Base-by-base conservation (phyloP, 176 grass and related monocot species). In the Coix lacrymajobi region DNA sequence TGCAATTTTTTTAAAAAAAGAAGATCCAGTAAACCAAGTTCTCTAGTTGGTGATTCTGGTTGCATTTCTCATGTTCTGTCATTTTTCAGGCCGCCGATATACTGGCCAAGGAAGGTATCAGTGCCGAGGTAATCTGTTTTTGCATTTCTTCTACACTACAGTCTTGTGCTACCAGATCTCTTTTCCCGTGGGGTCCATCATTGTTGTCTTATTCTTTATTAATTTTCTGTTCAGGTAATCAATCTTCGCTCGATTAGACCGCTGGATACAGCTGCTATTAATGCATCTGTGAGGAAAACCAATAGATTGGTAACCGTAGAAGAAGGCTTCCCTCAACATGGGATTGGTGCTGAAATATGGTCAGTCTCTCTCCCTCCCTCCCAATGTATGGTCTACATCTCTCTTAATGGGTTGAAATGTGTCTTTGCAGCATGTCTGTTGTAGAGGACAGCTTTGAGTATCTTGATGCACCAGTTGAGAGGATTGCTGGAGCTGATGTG, bases 251-350 rank as follows among this genome's bases (percentile, higher is more conserved):
- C 97, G 63, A 83, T 99, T 79, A 93, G 97, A 83, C 97, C 97
- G n/a, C 61, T 96, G 67, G 97, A 99, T 85, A 93, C 87, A 85
- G 80, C 77, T 72, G 81, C 97, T 48, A 96, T 99, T 80, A 99
- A 96, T 87, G 81, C 97, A 80, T 99, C 93, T 41, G 93, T 99
- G 54, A 89, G 93, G 72, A 99, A 99, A 93, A 99, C 97, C 20
- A 99, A 94, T 52, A 94, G 91, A 73, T 76, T 99, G 70, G 83
- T 99, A 31, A 96, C 97, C 0, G 32, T 99, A 58, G 97, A 99
- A 90, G 97, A 99, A 99, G 97, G 93, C 22, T 99, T 96, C 69
- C 93, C 93, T 1, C 97, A 99, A 61, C 91, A 96, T 75, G 93
- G 97, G 11, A 73, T 99, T 57, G 91, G 97, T 9, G 91, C 93